Percentiles rank a stretch among this genome's conserved stretches.
Conservation (phyloP, 352 stramenopile genomes). For the Phytophthora foliorum region DNA sequence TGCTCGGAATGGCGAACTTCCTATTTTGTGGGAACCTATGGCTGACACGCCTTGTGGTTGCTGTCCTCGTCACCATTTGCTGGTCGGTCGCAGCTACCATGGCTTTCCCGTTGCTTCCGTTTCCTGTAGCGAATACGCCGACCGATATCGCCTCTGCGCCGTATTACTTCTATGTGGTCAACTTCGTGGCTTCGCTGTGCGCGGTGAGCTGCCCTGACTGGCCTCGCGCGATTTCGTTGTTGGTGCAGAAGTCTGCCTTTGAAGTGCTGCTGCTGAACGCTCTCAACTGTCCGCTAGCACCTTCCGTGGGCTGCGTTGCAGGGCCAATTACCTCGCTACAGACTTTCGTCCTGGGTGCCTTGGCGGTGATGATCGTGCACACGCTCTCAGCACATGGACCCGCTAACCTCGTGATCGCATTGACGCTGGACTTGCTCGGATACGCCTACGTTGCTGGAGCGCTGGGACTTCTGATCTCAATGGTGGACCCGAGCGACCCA, state of each 20-base stretch:
- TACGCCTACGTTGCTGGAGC: constrained; percentile 51
- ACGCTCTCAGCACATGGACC: constrained; percentile 31
- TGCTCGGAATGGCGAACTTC: constrained; percentile 35
- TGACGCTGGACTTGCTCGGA: constrained; percentile 48
- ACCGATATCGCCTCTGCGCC: constrained; percentile 37
- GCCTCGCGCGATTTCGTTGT: constrained; percentile 40
- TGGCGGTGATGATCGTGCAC: constrained; percentile 46
- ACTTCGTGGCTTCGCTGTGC: constrained; percentile 44
- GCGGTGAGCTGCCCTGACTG: constrained; percentile 43
- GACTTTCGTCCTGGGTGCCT: constrained; percentile 41
- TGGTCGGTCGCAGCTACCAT: constrained; percentile 46
- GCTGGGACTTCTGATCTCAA: constrained; percentile 46
- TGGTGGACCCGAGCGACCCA: constrained; percentile 53
- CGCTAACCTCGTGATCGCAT: constrained; percentile 47
- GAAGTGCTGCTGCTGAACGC: constrained; percentile 51
- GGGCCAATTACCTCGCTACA: constrained; percentile 46
- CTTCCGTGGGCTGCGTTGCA: constrained; percentile 20
- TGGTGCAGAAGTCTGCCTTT: constrained; percentile 52
- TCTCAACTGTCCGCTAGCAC: constrained; percentile 44
- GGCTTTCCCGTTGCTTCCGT: constrained; percentile 32
- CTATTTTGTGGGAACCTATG: constrained; percentile 43
- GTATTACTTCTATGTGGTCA: constrained; percentile 52
- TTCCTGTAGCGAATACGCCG: constrained; percentile 45
- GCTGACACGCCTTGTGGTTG: constrained; percentile 30
- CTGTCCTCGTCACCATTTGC: constrained; percentile 31